Evolutionary conservation across 441 rosid species (phyloP), one percentile per base, ranked within the genome.

Genomic region (Eruca vesicaria): DNA sequence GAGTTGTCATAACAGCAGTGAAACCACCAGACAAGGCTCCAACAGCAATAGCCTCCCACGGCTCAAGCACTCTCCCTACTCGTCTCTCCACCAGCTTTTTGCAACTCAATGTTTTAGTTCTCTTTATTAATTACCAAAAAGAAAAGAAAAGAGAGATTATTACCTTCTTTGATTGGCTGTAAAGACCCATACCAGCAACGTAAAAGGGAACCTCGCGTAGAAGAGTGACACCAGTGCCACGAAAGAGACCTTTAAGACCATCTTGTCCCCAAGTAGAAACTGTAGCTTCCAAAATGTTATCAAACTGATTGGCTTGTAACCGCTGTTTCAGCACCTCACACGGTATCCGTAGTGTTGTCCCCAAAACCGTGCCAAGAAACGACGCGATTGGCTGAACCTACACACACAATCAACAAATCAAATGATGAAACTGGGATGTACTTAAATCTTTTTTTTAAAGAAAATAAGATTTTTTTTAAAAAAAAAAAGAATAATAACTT

Each of bases 261-360:
- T 95, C 99, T 79, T 86, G 93, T 7, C 81, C 86, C 99, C 98
- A 95, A 14, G 97, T 91, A 33, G 84, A 86, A 66, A 86, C 69
- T 5, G 91, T 75, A 53, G 97, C 99, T 84, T 87, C 90, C 56
- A 96, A 92, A 0, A 90, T 92, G 79, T 92, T 91, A 80, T 90
- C 88, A 70, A 85, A 95, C 64, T 88, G 75, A 69, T 92, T 93
- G 21, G 99, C 99, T 80, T 95, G 97, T 79, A 89, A 85, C 14
- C 99, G 85, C 78, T 95, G 98, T 83, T 95, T 95, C 81, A 95
- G 78, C 43, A 95, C 98, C 78, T 95, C 99, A 60, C 98, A 92
- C 0, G 99, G 99, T 69, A 95, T 91, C 72, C 98, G 81, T 55
- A 90, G 80, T 60, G 88, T 93, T 59, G 99, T 95, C 63, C 99